Evolutionary conservation across 345 rosid genomes (phyloP), one percentile per base, ranked within the genome.

Genomic region (Mangifera indica): DNA sequence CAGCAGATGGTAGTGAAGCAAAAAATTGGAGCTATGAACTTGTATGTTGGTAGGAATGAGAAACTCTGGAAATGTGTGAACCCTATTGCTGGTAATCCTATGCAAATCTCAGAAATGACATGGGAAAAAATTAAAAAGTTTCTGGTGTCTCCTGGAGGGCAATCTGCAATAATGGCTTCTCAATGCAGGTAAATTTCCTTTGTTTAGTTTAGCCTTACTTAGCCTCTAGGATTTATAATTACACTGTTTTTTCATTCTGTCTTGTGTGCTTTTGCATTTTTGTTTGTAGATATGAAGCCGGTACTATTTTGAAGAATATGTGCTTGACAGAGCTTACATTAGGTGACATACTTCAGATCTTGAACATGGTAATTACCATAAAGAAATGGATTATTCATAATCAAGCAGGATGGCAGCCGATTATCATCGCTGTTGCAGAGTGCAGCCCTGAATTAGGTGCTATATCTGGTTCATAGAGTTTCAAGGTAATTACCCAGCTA

Each of bases 51-150:
- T 46, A 84, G 77, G 78, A 81, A 84, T n/a, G 80, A 75, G 48
- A 80, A 77, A 61, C 56, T 81, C 7, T 84, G 85, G 87, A 79
- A 72, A 51, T 84, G 85, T 51, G 82, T 84, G 45, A 84, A 84
- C 61, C 81, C 75, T 29, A 24, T 81, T 44, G 81, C 76, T 3
- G 83, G 79, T 32, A 65, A 52, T 66, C 78, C 77, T n/a, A 77
- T 76, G 24, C 17, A 34, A 46, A 72, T 66, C 48, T 72, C 79
- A 13, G 71, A 80, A 67, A 69, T 71, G 18, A 49, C 53, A 15
- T 84, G 85, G 87, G 68, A 71, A 49, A 75, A 63, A 34, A 53
- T 81, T 29, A 63, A 75, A 42, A 70, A 67, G 2, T 84, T 81
- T 72, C 66, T 84, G 54, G 37, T 66, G 40, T 77, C 85, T 0